Evolutionary conservation across 345 rosid genomes (phyloP), one percentile per base, ranked within the genome.

Genomic region (Linum usitatissimum): DNA sequence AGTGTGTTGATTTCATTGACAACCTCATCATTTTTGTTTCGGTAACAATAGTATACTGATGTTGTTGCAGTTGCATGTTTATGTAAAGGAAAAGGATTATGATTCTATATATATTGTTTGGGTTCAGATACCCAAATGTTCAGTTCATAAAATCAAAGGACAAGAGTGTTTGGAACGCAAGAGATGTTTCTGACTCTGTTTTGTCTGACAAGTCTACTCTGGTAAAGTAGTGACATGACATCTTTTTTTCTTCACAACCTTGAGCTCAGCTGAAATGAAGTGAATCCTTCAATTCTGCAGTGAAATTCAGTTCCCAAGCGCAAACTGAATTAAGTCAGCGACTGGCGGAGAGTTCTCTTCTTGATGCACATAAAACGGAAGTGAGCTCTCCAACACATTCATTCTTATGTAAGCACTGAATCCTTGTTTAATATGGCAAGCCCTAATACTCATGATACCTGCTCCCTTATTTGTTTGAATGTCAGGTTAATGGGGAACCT

Each of bases 151-250:
- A 84, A 69, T 79, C 89, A 6, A 83, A 86, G 72, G 98, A 92
- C 38, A 92, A 85, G 82, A 85, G 79, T 68, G 69, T 77, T 53
- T 89, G 95, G 98, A 70, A 64, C 48, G 93, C 98, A 55, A 89
- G 89, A 80, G 91, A 84, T 71, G 86, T 92, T 61, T 89, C 95
- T 48, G 96, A 92, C 73, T 83, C 98, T 73, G 93, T 92, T 39
- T 83, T 89, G 62, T 76, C 98, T 55, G 95, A 89, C 82, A 92
- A 89, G 67, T 86, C 98, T 4, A 90, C 93, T 30, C 67, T 85
- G 91, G 98, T 92, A 89, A 78, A 67, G 18, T 65, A 54, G 58
- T 23, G 10, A 23, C 58, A n/a, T n/a, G n/a, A n/a, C n/a, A n/a
- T 18, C 7, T n/a, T 8, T 23, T 14, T 42, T 2, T 42, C 49